A percentile compares a stretch with the other conserved stretches of the same genome.
phyloP scores from a whole-genome alignment of 164 flowering plant species.

The Magnolia sinica region DNA sequence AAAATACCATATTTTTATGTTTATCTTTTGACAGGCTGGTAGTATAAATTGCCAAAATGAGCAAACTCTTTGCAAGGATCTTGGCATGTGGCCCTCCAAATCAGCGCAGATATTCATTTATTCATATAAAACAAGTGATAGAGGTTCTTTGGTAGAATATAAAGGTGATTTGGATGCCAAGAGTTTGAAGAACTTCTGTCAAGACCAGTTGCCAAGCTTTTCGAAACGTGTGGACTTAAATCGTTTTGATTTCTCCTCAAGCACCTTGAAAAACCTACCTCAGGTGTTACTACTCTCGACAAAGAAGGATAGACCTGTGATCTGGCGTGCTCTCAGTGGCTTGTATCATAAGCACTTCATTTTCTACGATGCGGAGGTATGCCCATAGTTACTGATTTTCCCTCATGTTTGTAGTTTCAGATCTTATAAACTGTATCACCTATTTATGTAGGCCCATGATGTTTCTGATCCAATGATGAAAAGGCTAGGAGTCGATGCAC shows the following conservation, averaged over 20 bases:
- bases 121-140: slow-evolving; percentile 53
- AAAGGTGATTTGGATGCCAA: slow-evolving; percentile 50
- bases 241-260: slow-evolving; percentile 33
- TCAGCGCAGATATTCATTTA: slow-evolving; percentile 54
- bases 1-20: not conserved
- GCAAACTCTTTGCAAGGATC: slow-evolving; percentile 60
- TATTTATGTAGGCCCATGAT: slow-evolving; percentile 53
- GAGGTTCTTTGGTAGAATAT: slow-evolving; percentile 71
- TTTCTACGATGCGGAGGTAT: slow-evolving; percentile 78
- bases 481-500: slow-evolving; percentile 61
- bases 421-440: not conserved
- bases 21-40: slow-evolving; percentile 55
- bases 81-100: slow-evolving; percentile 46
- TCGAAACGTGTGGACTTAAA: slow-evolving; percentile 57
- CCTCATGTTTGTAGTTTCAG: not conserved
- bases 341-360: slow-evolving; percentile 56
- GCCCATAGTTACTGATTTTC: not conserved
- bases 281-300: slow-evolving; percentile 79
- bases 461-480: slow-evolving; percentile 55
- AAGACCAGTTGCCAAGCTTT: slow-evolving; percentile 72
- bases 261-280: slow-evolving; percentile 37
- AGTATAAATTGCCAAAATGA: slow-evolving; percentile 69
- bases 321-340: slow-evolving; percentile 94
- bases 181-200: slow-evolving; percentile 59
- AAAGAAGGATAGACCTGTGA: slow-evolving; percentile 83